Conservation (phyloP, 169 alveolate species). For the Toxoplasma gondii region DNA sequence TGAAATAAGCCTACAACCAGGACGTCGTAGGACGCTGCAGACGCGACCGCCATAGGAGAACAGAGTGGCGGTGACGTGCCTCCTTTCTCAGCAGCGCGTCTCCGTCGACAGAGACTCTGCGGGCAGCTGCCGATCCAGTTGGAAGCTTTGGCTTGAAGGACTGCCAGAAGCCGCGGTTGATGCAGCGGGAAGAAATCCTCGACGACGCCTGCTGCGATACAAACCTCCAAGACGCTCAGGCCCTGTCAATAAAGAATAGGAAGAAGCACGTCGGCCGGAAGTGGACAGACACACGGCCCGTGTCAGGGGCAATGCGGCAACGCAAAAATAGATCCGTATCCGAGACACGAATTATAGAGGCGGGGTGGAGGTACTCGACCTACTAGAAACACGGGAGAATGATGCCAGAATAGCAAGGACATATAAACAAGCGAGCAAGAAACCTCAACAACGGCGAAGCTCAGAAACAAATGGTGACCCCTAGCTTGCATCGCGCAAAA, state of each 20-base stretch:
- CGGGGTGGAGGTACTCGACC: too few species aligned
- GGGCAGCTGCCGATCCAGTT: neutral
- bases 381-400: too few species aligned
- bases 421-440: too few species aligned
- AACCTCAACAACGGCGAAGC: too few species aligned
- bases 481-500: too few species aligned
- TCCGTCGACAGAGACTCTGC: neutral
- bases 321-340: neutral
- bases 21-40: neutral
- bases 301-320: neutral
- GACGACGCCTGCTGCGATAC: conserved; percentile 42
- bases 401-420: too few species aligned
- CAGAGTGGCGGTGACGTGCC: neutral
- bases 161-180: conserved; percentile 7
- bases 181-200: conserved; percentile 43
- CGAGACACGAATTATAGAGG: too few species aligned
- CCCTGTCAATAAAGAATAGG: conserved; percentile 16
- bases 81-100: neutral
- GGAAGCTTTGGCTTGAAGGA: neutral
- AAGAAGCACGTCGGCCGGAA: neutral
- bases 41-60: neutral
- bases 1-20: neutral
- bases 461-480: too few species aligned
- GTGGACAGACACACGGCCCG: neutral
- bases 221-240: conserved; percentile 42